Conservation (phyloP, 2,329 filamentous ascomycete species). For the Thelonectria rubi region DNA sequence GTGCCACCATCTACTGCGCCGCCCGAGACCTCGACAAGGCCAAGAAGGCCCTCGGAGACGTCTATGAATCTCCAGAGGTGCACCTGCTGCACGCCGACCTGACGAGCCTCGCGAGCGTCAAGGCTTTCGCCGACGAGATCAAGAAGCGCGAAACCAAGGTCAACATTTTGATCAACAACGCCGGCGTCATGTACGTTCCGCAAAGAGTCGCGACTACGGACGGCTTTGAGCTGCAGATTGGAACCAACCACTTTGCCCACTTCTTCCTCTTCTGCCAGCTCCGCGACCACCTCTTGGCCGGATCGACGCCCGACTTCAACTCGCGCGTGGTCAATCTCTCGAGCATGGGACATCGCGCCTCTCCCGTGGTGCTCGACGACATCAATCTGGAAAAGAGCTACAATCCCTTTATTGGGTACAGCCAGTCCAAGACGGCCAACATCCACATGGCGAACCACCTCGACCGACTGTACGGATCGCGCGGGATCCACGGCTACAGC, state of each 20-base stretch:
- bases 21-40: neutral
- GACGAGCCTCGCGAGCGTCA: constrained; percentile 33
- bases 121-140: neutral
- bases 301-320: neutral
- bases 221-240: constrained; percentile 30
- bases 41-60: neutral
- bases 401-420: constrained; percentile 52
- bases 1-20: neutral
- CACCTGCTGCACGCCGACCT: constrained; percentile 35
- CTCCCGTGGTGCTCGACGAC: neutral
- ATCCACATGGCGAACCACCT: constrained; percentile 50
- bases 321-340: constrained; percentile 14
- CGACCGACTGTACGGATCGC: neutral
- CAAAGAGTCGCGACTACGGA: constrained; percentile 13
- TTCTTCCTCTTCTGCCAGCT: constrained; percentile 25
- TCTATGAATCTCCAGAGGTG: constrained; percentile 16
- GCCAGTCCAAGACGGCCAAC: constrained; percentile 60
- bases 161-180: constrained; percentile 38
- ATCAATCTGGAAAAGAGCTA: constrained; percentile 9
- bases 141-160: neutral
- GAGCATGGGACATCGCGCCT: neutral
- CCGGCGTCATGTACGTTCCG: constrained; percentile 31
- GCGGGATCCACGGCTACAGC: constrained; percentile 49
- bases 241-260: constrained; percentile 29
- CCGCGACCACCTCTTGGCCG: constrained; percentile 4